Conservation (phyloP, 768 basidiomycete species). For the Hygrophoropsis aurantiaca region DNA sequence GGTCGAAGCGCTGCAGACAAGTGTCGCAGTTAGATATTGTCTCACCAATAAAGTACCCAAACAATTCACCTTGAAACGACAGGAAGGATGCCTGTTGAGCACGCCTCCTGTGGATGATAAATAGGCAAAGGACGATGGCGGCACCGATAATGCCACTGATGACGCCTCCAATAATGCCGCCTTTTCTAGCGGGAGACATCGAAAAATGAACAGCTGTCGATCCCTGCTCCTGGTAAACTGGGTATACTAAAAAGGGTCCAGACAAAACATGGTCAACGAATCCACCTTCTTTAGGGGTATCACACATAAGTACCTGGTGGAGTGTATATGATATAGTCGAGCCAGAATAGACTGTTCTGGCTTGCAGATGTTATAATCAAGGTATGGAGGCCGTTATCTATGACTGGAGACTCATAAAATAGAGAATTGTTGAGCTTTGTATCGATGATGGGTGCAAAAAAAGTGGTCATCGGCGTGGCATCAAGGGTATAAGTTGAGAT, state of each 20-base stretch:
- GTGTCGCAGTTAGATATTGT: not conserved
- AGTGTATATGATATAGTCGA: conserved; percentile 7
- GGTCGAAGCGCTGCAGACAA: not conserved
- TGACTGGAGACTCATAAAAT: not conserved
- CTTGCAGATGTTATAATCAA: not conserved
- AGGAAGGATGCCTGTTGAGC: not conserved
- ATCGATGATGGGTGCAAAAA: not conserved
- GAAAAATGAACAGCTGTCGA: not conserved
- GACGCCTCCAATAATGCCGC: not conserved
- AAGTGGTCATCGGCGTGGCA: not conserved
- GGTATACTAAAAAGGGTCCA: too few species aligned
- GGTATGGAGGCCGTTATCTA: not conserved
- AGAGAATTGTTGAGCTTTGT: not conserved
- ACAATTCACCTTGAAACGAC: too few species aligned
- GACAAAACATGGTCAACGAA: too few species aligned
- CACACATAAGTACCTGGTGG: not conserved
- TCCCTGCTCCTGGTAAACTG: too few species aligned
- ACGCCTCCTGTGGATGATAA: too few species aligned
- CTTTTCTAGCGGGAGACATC: not conserved
- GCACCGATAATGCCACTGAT: not conserved
- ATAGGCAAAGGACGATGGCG: not conserved
- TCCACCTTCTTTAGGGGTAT: too few species aligned
- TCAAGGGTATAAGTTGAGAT: conserved; percentile 3
- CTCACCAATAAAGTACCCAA: too few species aligned
- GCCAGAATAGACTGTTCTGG: not conserved